These are phyloP conservation scores for Cornus controversa DNA, from an alignment of 148 eudicot species.

Conservation along the genomic window DNA sequence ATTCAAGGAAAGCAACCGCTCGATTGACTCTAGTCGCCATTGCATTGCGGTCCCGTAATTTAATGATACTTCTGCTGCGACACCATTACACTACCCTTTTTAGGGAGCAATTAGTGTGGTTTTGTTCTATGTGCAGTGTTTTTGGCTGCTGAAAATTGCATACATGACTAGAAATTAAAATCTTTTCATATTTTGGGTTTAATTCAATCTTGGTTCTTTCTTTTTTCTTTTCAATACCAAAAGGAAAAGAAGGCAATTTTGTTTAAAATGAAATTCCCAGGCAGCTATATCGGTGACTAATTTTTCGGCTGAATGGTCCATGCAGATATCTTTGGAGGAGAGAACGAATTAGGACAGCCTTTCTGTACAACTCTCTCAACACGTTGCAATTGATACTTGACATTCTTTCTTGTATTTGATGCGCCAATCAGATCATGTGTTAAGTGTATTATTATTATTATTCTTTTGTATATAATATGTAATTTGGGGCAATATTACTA, in stretches of 20 bases:
- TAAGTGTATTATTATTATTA: neutral
- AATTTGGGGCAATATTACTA: neutral
- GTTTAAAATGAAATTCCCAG: too few relatives aligned
- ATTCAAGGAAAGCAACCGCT: neutral
- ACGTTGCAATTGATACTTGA: neutral
- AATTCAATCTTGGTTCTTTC: too few relatives aligned
- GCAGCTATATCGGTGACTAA: too few relatives aligned
- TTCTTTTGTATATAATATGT: neutral
- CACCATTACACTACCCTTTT: neutral
- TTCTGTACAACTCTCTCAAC: neutral
- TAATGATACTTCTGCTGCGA: too few relatives aligned
- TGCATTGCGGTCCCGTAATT: neutral
- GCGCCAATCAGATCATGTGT: neutral
- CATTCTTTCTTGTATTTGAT: neutral
- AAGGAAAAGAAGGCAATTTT: too few relatives aligned
- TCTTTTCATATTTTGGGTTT: too few relatives aligned
- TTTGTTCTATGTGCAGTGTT: too few relatives aligned
- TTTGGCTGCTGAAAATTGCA: too few relatives aligned
- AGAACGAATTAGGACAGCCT: slow-evolving; percentile 7
- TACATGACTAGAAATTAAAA: too few relatives aligned
- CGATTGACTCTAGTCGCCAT: neutral
- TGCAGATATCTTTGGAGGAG: slow-evolving; percentile 62
- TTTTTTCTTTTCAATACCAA: too few relatives aligned
- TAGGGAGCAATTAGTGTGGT: neutral
- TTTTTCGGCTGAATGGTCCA: neutral